Evolutionary conservation across 306 rosid genomes (phyloP), one percentile per base, ranked within the genome.

Genomic region (Prosopis cineraria): DNA sequence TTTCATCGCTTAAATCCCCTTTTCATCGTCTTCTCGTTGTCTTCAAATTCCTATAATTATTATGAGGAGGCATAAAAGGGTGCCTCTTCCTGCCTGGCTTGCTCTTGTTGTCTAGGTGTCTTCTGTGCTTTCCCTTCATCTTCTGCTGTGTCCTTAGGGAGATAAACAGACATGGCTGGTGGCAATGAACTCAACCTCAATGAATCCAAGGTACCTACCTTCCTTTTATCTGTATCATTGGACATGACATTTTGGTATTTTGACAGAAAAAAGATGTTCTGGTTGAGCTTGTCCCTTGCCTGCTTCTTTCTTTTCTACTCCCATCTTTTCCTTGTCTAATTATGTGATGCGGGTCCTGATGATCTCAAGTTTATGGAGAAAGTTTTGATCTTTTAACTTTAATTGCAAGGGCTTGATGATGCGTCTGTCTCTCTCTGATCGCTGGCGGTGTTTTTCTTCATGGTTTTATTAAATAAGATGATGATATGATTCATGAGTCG

Each of bases 111-210:
- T 90, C 78, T 88, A 71, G 77, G 73, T 53, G 6, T 66, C 11
- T 65, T 12, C 33, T 77, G 29, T 40, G 76, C 77, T 65, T 83
- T 78, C 39, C 40, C 56, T 85, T 73, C 27, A 66, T 45, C 83
- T 64, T 80, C 72, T 74, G 48, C 52, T 45, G 6, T 52, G 4
- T 10, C 53, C 29, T 43, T 48, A 33, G 78, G 55, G 39, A 66
- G 48, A 2, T 16, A 20, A 56, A 58, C 77, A 83, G 60, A 74
- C 74, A 89, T 90, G 96, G 89, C 96, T 75, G 87, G 91, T 3
- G 83, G 87, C 71, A 87, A 79, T 85, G 91, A 88, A 83, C 89
- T 90, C 91, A 90, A 90, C 88, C 91, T 85, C 39, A 88, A 64
- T 83, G 96, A 90, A 88, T 90, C 93, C 73, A 90, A 86, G 95